These are phyloP conservation scores for Wallacemonas sp. DNA, from an alignment of 208 protist genomes.

Conservation along the genomic window DNA sequence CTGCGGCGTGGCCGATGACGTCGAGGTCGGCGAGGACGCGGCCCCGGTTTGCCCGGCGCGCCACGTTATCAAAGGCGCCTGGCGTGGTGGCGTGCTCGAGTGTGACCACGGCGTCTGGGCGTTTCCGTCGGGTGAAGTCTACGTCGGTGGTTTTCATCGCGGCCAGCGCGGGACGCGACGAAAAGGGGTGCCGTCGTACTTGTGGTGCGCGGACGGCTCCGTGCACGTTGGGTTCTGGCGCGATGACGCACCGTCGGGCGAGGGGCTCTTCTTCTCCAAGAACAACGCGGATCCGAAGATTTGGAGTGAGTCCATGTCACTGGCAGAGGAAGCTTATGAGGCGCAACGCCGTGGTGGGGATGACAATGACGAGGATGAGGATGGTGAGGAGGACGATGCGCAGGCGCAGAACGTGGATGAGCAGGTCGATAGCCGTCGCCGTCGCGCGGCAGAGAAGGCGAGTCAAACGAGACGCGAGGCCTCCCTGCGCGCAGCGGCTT, in stretches of 20 bases:
- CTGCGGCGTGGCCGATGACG: slow-evolving; percentile 9
- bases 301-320: background rate
- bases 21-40: slow-evolving; percentile 3
- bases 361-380: background rate
- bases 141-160: slow-evolving; percentile 61
- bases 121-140: slow-evolving; percentile 77
- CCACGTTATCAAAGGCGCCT: slow-evolving; percentile 69
- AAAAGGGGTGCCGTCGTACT: background rate
- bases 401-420: background rate
- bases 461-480: slow-evolving; percentile 5
- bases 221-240: slow-evolving; percentile 69
- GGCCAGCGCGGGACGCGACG: slow-evolving; percentile 28
- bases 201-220: slow-evolving; percentile 73
- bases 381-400: background rate
- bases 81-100: slow-evolving; percentile 61
- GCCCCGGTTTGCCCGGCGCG: background rate
- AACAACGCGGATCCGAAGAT: slow-evolving; percentile 43
- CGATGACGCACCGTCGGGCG: slow-evolving; percentile 54
- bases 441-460: background rate
- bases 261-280: slow-evolving; percentile 61
- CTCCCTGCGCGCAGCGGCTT: background rate
- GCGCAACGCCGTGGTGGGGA: background rate
- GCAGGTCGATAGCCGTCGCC: background rate
- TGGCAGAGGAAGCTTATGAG: background rate
- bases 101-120: slow-evolving; percentile 60